phyloP scores from a whole-genome alignment of 805 yeast genomes.

The Starmerella bacillaris region DNA sequence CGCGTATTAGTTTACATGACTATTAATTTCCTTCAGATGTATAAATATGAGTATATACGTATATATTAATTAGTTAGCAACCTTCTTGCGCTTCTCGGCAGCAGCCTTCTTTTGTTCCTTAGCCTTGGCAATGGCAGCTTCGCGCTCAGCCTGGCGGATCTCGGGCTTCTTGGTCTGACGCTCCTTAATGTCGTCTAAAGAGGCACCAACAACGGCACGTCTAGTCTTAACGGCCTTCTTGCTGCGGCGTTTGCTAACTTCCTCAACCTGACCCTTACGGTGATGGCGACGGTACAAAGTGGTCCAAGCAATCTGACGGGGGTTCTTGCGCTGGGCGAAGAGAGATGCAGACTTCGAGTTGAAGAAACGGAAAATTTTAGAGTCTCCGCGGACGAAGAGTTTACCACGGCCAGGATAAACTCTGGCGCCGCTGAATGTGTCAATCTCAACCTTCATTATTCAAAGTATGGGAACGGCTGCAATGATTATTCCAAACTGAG shows the following conservation, averaged over 20 bases:
- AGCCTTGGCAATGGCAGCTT: slow-evolving; percentile 49
- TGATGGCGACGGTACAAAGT: slow-evolving; percentile 99
- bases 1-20: no score
- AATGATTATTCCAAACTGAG: no score
- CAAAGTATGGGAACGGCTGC: no score
- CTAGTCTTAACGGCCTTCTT: slow-evolving; percentile 96
- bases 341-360: slow-evolving; percentile 93
- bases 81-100: slow-evolving; percentile 77
- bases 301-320: slow-evolving; percentile 99
- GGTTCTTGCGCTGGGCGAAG: slow-evolving; percentile 99
- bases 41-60: neutral
- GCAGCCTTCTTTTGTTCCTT: slow-evolving; percentile 52
- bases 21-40: no score
- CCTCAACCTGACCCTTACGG: slow-evolving; percentile 99
- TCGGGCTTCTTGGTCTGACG: slow-evolving; percentile 92
- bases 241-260: slow-evolving; percentile 87
- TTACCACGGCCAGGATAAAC: slow-evolving; percentile 99
- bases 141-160: slow-evolving; percentile 95
- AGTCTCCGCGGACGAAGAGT: slow-evolving; percentile 98
- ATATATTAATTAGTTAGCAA: slow-evolving; percentile 9
- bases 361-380: slow-evolving; percentile 98
- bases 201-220: slow-evolving; percentile 99
- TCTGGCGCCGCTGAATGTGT: slow-evolving; percentile 97
- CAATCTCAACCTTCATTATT: slow-evolving; percentile 98
- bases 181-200: slow-evolving; percentile 94